Evolutionary conservation across 805 yeast species (phyloP).

Genomic region (Scheffersomyces coipomensis): DNA sequence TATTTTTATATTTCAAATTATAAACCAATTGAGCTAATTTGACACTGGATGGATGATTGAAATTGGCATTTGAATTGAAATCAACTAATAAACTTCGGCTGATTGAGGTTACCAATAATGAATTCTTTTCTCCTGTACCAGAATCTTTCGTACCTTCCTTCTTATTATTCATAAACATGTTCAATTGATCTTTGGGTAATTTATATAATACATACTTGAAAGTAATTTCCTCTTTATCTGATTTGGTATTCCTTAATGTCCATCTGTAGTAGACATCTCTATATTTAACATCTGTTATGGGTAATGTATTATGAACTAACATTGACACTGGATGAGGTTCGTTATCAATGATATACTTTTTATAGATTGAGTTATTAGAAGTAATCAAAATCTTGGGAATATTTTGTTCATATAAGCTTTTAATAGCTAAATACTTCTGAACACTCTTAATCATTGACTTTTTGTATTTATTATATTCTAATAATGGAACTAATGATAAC

Average conservation of each 20-base stretch:
- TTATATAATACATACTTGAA: not conserved
- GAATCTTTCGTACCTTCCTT: not conserved
- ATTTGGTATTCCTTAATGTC: not conserved
- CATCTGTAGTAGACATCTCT: not conserved
- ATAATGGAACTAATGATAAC: no score
- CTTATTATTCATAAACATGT: not conserved
- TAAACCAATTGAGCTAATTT: slow-evolving; percentile 1
- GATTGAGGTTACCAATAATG: not conserved
- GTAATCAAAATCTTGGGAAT: not conserved
- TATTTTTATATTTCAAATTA: not conserved
- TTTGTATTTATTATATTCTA: no score
- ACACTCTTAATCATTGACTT: no score
- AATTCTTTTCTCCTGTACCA: not conserved
- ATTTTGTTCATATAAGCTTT: not conserved
- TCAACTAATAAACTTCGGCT: not conserved
- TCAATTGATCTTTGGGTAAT: not conserved
- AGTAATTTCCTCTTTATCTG: not conserved
- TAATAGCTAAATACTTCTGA: not conserved
- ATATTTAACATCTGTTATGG: not conserved
- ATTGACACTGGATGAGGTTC: not conserved
- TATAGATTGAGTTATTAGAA: not conserved
- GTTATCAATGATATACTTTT: not conserved
- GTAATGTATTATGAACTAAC: not conserved
- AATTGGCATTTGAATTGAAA: not conserved
- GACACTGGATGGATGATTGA: not conserved